Conservation (phyloP, 768 basidiomycete species). For the Panaeolus papilionaceus region DNA sequence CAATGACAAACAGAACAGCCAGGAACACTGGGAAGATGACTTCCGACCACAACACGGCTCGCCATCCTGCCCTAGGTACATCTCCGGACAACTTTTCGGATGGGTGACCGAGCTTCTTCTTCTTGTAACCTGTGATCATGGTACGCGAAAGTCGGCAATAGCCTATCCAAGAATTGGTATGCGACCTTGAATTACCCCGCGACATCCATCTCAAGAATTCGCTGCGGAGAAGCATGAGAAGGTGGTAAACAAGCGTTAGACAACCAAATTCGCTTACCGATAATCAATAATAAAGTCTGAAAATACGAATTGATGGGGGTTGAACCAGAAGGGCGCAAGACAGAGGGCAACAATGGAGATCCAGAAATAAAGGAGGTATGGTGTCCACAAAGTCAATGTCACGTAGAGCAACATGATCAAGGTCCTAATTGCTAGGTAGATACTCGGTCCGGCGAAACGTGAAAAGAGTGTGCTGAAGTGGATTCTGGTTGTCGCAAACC, state of each 20-base stretch:
- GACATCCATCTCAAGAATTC: slow-evolving; percentile 99
- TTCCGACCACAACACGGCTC: slow-evolving; percentile 87
- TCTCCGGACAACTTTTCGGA: slow-evolving; percentile 97
- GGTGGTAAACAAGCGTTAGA: slow-evolving; percentile 15
- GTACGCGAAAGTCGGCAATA: slow-evolving; percentile 98
- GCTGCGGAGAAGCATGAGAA: slow-evolving; percentile 44
- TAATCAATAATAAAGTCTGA: slow-evolving; percentile 98
- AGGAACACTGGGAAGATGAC: slow-evolving; percentile 85
- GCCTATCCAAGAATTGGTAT: slow-evolving; percentile 99
- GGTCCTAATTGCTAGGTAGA: slow-evolving; percentile 96
- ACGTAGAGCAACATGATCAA: slow-evolving; percentile 93
- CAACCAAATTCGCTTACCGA: slow-evolving; percentile 51
- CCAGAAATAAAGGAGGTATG: slow-evolving; percentile 98
- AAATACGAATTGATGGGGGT: slow-evolving; percentile 99
- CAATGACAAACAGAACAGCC: slow-evolving; percentile 86
- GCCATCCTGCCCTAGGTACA: slow-evolving; percentile 92
- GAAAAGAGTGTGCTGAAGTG: slow-evolving; percentile 96
- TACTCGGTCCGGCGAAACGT: slow-evolving; percentile 97
- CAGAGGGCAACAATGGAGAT: slow-evolving; percentile 91
- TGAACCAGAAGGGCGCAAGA: slow-evolving; percentile 97
- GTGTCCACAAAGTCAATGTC: slow-evolving; percentile 90
- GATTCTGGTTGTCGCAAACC: slow-evolving; percentile 95
- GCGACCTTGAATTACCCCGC: slow-evolving; percentile 95
- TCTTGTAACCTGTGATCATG: slow-evolving; percentile 99
- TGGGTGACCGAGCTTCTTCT: slow-evolving; percentile 94